Percentiles rank a stretch among this genome's conserved stretches.
phyloP scores from a whole-genome alignment of 2,329 filamentous ascomycete species.

The Hypoxylon sp. region DNA sequence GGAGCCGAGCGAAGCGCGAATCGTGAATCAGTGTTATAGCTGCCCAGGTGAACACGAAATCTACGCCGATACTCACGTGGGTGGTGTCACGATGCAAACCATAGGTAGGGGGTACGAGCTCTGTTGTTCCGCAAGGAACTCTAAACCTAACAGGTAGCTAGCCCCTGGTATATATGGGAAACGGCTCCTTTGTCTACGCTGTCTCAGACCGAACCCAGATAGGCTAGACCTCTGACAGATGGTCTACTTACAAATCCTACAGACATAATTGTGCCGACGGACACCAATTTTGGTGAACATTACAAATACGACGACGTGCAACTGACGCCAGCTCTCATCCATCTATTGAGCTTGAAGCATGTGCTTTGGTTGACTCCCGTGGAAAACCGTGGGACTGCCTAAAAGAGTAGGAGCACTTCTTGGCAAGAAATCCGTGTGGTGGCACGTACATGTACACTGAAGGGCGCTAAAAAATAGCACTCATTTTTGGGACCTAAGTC shows the following conservation, averaged over 20 bases:
- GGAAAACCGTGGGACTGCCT: neutral
- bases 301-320: neutral
- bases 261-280: neutral
- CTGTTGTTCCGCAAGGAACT: too few species aligned
- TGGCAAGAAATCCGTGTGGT: neutral
- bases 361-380: neutral
- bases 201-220: too few species aligned
- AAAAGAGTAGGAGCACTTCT: conserved; percentile 1
- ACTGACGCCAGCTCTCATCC: neutral
- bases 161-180: too few species aligned
- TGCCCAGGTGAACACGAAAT: too few species aligned
- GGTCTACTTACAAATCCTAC: neutral
- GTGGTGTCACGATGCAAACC: too few species aligned
- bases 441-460: neutral
- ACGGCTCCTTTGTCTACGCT: too few species aligned
- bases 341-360: neutral
- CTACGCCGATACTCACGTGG: too few species aligned
- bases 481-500: neutral
- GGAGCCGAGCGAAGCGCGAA: neutral
- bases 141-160: too few species aligned
- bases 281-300: neutral
- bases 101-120: too few species aligned
- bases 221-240: too few species aligned
- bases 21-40: neutral
- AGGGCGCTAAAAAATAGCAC: neutral